These are phyloP conservation scores for Phaseolus coccineus DNA, from an alignment of 331 rosid genomes.

Conservation along the genomic window DNA sequence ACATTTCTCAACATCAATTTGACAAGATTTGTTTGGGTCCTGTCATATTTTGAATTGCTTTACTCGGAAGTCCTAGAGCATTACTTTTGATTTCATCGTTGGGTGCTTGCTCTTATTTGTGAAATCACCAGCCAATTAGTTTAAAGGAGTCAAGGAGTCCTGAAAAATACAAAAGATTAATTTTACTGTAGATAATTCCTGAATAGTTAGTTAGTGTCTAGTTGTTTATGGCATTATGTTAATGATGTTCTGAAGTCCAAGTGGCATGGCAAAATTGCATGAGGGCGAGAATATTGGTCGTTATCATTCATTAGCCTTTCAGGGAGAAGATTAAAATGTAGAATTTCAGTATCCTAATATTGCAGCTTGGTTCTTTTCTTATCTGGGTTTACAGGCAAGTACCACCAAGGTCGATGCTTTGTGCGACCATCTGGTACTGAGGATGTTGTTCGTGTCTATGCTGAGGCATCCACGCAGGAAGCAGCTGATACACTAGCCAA, in stretches of 20 bases:
- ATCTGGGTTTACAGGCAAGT: constrained; percentile 56
- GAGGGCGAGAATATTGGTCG: constrained; percentile 14
- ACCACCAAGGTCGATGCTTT: constrained; percentile 80
- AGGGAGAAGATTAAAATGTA: constrained; percentile 12
- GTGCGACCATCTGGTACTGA: constrained; percentile 95
- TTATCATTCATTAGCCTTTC: background rate
- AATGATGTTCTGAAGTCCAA: constrained; percentile 19
- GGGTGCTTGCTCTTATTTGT: constrained; percentile 8
- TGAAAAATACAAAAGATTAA: background rate
- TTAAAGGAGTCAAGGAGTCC: background rate
- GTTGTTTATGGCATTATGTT: constrained; percentile 20
- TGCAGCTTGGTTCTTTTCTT: constrained; percentile 41
- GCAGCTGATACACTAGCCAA: constrained; percentile 77
- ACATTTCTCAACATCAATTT: background rate
- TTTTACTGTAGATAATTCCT: constrained; percentile 6
- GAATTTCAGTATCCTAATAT: constrained; percentile 37
- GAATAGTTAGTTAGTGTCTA: constrained; percentile 8
- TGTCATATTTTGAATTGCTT: background rate
- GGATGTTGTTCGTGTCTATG: constrained; percentile 90
- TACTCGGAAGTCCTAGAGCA: background rate
- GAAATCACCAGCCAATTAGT: background rate
- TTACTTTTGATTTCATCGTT: background rate
- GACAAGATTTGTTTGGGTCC: constrained; percentile 34
- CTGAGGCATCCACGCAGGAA: constrained; percentile 82
- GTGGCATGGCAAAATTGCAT: constrained; percentile 31